Base-by-base conservation (phyloP, 371 early-diverging fungal species). In the Mucor sp. region DNA sequence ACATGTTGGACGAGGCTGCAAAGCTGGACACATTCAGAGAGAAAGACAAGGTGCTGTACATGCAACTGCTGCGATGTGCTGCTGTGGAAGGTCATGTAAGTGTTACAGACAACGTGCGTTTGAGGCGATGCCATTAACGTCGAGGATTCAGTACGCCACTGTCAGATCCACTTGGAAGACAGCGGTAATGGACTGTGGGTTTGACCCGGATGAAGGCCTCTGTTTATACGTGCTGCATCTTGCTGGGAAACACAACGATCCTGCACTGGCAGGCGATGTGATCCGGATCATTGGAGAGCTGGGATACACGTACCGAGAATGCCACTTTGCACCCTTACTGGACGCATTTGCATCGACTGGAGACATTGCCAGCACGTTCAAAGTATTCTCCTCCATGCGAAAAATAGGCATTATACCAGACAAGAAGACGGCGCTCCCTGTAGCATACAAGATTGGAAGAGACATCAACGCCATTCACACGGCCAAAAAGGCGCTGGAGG, bases 281-380 rank as follows among this genome's bases (percentile, higher is more conserved):
- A 69, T 93, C 11, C 74, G 80, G 21, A 59, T 67, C 0, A 67
- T 92, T 67, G 82, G 79, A 4, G 66, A 67, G 4, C 48, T 60
- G 11, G 89, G 83, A 12, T 82, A 78, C 55, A 69, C 78, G 0
- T 79, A 86, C 37, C 67, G 73, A 11, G 89, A 88, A 39, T 74
- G 72, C 6, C 91, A 93, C 59, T 85, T 91, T 68, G 82, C 84
- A 39, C 84, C 90, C 14, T 63, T 93, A n/a, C 69, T 92, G 6
- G 88, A 89, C 33, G 81, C 92, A 4, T 90, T 88, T 68, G 78
- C 90, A 0, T 67, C 74, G 2, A 74, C 76, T 14, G 64, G 68
- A 6, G 85, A 87, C 62, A 82, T 86, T 72, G 78, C 78, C 41
- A 74, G 72, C 15, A 87, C 89, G 3, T 83, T 93, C 68, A 72